Evolutionary conservation across 106 monocot species (phyloP), one percentile per base, ranked within the genome.

Genomic region (Chionographis japonica): DNA sequence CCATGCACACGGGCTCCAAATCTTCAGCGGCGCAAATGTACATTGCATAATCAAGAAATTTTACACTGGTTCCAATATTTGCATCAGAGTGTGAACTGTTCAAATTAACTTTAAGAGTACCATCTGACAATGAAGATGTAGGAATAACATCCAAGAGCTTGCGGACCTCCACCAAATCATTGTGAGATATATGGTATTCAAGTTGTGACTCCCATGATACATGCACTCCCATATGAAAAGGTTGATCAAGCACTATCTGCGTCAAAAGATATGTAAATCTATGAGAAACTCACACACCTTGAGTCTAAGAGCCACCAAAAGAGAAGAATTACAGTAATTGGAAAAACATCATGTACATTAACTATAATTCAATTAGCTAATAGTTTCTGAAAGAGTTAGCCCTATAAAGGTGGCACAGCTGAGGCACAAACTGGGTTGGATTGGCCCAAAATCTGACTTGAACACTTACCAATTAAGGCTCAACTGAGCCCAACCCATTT

Each of bases 171-270:
- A 77, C 75, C 59, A 80, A 72, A 68, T 92, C 54, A 75, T 83
- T 82, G 77, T 92, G 97, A 61, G 65, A 73, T 63, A 90, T 41
- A 69, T 85, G 60, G 58, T 90, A 98, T 35, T 85, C 83, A 70
- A 98, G 60, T 49, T 87, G 81, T 19, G 92, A 89, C 74, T 98
- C 97, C 97, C 97, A 98, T 41, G 84, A 68, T 13, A 82, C 51
- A 82, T 74, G 65, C 69, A 85, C 53, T 68, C 59, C 74, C 59
- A 65, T 67, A 68, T 80, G 65, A 66, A 63, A 59, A 67, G 74
- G 80, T 54, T 83, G 89, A 77, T 93, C 97, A 65, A 98, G 85
- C 63, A 93, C 62, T 70, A 95, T 82, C 95, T 95, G 88, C 75
- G 89, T 37, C n/a, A 40, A 63, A 68, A 83, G 41, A 59, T 13